These are phyloP conservation scores for Sequoiadendron giganteum DNA, from an alignment of 75 land plant genomes.

Conservation along the genomic window DNA sequence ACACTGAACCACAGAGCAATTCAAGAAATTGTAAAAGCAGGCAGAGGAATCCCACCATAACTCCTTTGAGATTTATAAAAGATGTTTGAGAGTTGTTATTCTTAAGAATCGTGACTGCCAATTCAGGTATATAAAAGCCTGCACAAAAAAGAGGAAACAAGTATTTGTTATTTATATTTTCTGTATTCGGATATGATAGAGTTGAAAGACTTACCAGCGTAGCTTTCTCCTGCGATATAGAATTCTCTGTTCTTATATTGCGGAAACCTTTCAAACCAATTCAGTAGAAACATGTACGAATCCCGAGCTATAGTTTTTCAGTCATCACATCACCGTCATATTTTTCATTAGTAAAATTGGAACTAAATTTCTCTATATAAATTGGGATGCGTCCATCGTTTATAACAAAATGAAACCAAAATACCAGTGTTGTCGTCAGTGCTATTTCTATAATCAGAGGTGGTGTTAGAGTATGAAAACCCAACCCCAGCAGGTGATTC, in stretches of 20 bases:
- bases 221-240: constrained; percentile 92
- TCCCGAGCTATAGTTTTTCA: background rate
- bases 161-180: too few species aligned
- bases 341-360: background rate
- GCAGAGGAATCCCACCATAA: constrained; percentile 36
- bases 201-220: constrained; percentile 58
- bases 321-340: background rate
- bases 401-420: background rate
- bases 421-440: background rate
- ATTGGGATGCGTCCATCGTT: too few species aligned
- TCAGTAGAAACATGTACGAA: constrained; percentile 32
- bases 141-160: background rate
- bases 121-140: constrained; percentile 85
- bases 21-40: too few species aligned
- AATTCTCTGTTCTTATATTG: constrained; percentile 74
- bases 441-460: background rate
- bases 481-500: too few species aligned
- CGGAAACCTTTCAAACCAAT: constrained; percentile 71
- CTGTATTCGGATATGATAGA: too few species aligned
- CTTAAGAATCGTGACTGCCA: constrained; percentile 56
- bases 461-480: too few species aligned
- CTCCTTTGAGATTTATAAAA: constrained; percentile 80
- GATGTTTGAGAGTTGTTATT: constrained; percentile 35
- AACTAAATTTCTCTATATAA: too few species aligned
- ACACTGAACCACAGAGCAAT: too few species aligned